Conservation (phyloP, 257 asterid genomes). For the Ilex asprella region DNA sequence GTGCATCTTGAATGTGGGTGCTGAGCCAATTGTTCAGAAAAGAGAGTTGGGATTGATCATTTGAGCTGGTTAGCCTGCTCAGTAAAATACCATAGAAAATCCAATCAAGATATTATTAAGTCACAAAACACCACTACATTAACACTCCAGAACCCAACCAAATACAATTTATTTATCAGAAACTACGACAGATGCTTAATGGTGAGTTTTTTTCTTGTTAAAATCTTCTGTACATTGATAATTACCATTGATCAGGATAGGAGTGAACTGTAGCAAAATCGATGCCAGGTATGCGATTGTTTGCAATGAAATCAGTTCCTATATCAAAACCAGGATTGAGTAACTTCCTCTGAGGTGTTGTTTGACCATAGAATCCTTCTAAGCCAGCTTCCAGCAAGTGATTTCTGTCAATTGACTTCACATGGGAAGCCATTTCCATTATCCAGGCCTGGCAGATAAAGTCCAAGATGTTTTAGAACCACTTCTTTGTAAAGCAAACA, state of each 20-base stretch:
- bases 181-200: neutral
- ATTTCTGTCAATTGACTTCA: slow-evolving; percentile 71
- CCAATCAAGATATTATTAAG: neutral
- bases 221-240: neutral
- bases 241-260: slow-evolving; percentile 89
- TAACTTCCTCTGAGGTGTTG: slow-evolving; percentile 43
- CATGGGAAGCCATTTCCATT: slow-evolving; percentile 71
- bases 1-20: slow-evolving; percentile 67
- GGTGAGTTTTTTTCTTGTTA: neutral
- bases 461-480: no score
- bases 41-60: slow-evolving; percentile 39
- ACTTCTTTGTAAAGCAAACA: neutral
- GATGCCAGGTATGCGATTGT: slow-evolving; percentile 53
- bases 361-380: slow-evolving; percentile 83
- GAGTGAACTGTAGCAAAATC: slow-evolving; percentile 90
- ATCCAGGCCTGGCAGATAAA: slow-evolving; percentile 53
- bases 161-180: neutral
- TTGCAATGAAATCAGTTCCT: slow-evolving; percentile 81
- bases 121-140: neutral
- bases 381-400: slow-evolving; percentile 82
- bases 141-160: neutral
- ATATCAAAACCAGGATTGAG: slow-evolving; percentile 47
- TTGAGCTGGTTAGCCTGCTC: slow-evolving; percentile 53
- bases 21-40: slow-evolving; percentile 66
- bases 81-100: slow-evolving; percentile 1